A percentile compares a stretch with the other conserved stretches of the same genome.
phyloP scores from a whole-genome alignment of 2,329 filamentous ascomycete species.

The Exophiala sp. region DNA sequence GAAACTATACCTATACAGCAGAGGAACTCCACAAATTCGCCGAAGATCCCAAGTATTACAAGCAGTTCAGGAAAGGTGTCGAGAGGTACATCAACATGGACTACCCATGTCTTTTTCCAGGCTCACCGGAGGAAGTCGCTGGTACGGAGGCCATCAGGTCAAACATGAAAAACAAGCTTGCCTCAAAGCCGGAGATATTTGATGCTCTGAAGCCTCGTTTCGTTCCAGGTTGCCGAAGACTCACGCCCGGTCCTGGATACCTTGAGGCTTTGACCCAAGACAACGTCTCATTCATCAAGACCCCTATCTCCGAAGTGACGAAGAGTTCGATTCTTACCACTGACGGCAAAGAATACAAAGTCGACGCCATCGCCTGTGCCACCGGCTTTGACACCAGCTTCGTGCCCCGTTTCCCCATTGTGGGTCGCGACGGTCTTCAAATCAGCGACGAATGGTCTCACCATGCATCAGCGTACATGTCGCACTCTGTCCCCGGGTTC shows the following conservation, averaged over 20 bases:
- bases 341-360: conserved; percentile 32
- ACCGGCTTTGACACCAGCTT: conserved; percentile 37
- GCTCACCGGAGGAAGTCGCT: not conserved
- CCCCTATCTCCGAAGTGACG: conserved; percentile 20
- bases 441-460: conserved; percentile 33
- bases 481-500: conserved; percentile 31
- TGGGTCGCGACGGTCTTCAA: conserved; percentile 29
- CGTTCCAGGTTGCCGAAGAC: conserved; percentile 17
- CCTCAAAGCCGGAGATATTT: conserved; percentile 11
- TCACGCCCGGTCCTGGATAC: conserved; percentile 20
- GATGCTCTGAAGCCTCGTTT: conserved; percentile 15
- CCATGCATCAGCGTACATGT: conserved; percentile 34
- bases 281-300: conserved; percentile 27
- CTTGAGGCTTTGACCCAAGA: conserved; percentile 28
- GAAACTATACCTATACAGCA: conserved; percentile 1
- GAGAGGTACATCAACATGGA: conserved; percentile 7
- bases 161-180: conserved; percentile 10
- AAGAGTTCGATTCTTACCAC: conserved; percentile 30
- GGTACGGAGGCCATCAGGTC: not conserved
- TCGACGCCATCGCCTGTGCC: conserved; percentile 36
- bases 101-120: conserved; percentile 4
- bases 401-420: conserved; percentile 34
- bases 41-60: conserved; percentile 3
- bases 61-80: conserved; percentile 8
- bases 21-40: conserved; percentile 6